Evolutionary conservation across 345 rosid species (phyloP), one percentile per base, ranked within the genome.

Genomic region (Stellera chamaejasme): DNA sequence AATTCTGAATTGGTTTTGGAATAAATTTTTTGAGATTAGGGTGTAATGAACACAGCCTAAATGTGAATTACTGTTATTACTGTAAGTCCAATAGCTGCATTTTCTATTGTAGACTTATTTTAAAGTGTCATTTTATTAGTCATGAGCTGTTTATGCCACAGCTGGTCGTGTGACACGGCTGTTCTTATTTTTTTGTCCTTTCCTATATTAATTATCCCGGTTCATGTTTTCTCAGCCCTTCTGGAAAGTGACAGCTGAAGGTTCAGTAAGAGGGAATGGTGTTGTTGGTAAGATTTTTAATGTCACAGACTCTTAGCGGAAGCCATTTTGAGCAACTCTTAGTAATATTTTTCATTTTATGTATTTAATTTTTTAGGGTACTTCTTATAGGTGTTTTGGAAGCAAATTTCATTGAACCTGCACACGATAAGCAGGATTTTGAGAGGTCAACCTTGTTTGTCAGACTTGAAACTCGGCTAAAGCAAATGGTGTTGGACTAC

Each of bases 371-470:
- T 32, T 32, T 5, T 5, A 32, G 5, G 5, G 5, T 32, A 4
- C 9, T 32, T 5, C 39, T 61, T 76, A 39, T 60, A 93, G 99
- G 99, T 64, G 94, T 89, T 62, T 86, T 93, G 65, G 97, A 93
- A 79, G 97, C 86, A 54, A 85, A 93, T 74, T 93, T 93, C 74
- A 79, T 89, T 42, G 97, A 93, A 77, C 99, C 99, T 10, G 85
- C 97, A 10, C 99, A 93, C 67, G 89, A 93, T 74, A 93, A 93
- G 80, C 99, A 93, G 56, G 96, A 82, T 61, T 93, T 93, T 60
- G 99, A 93, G 83, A 82, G 97, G 71, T 93, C 99, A 26, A 71
- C 91, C 27, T 41, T 89, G 39, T 89, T 71, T 77, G 69, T 79
- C 13, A 75, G 97, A 64, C 72, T 93, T 46, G 97, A 89, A 72